Evolutionary conservation across 192 early-diverging fungal species (phyloP).

Genomic region (Coemansia asiatica): DNA sequence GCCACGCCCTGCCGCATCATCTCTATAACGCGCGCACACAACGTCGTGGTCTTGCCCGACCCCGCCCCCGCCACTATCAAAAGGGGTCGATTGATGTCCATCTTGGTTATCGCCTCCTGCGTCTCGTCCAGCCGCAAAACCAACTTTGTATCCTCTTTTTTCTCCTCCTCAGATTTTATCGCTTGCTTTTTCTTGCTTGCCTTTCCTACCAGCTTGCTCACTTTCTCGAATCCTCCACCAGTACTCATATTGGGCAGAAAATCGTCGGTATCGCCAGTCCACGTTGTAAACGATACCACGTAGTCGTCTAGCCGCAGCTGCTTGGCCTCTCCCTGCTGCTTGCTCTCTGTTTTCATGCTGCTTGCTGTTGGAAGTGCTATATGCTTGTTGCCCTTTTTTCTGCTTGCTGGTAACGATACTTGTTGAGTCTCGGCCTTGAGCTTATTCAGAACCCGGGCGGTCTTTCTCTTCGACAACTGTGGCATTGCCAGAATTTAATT

Average conservation of each 20-base stretch:
- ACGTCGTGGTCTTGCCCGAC: conserved; percentile 50
- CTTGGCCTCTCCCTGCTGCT: background rate
- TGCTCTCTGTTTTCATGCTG: background rate
- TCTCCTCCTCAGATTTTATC: background rate
- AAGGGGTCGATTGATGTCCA: conserved; percentile 41
- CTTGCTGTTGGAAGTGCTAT: too few relatives aligned
- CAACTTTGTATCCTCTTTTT: background rate
- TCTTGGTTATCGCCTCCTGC: conserved; percentile 37
- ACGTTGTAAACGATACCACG: conserved; percentile 38
- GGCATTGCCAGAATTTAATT: background rate
- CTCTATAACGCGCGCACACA: conserved; percentile 50
- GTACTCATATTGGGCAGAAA: background rate
- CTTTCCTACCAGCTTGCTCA: background rate
- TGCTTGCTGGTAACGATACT: background rate
- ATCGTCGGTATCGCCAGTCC: background rate
- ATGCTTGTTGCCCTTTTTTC: background rate
- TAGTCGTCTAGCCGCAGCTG: conserved; percentile 34
- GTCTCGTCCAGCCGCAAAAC: conserved; percentile 24
- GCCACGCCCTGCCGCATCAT: conserved; percentile 38
- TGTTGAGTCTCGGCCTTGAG: background rate
- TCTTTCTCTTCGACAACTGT: background rate
- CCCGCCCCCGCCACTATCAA: conserved; percentile 51
- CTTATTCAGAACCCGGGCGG: background rate
- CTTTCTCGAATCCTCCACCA: background rate
- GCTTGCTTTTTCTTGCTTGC: background rate